Evolutionary conservation across 805 yeast genomes (phyloP), one percentile per base, ranked within the genome.

Genomic region (Kodamaea nitidulidarum): DNA sequence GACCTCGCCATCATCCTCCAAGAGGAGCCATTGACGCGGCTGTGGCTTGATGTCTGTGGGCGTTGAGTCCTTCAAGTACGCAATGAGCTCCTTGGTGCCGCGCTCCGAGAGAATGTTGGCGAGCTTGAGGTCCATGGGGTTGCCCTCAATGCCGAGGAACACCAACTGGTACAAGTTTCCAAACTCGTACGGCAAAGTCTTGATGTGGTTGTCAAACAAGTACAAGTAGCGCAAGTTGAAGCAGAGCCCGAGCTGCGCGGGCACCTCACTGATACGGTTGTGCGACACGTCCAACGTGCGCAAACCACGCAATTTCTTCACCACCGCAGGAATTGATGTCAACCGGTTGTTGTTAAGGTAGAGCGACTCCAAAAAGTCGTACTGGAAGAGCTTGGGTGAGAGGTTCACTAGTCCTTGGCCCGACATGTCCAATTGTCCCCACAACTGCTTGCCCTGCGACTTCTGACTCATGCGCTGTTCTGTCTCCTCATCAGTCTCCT

Each of bases 361-460:
- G 39, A 93, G 69, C 45, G 91, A 82, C 55, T 91, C 93, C 52
- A 93, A 73, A 52, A 93, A 93, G 44, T 76, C 75, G 61, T 88
- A 93, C 33, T 80, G 77, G 70, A 88, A 88, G 33, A 93, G 62
- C 50, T 80, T 80, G 15, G 83, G 76, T n/a, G 87, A 76, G 21
- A 91, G 49, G 41, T 77, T 74, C 45, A 78, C 68, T 38, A 93
- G 70, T 24, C 91, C 86, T 61, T 93, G 95, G 43, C 96, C 96
- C 47, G 95, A 80, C 48, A 91, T 69, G 65, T 93, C 99, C 48
- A 93, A 68, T 4, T 90, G 91, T 39, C 95, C 84, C 99, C 99
- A 93, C 55, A 85, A 74, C 64, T 90, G 97, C 43, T 81, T 82
- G 26, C 84, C 79, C 54, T 72, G 70, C 18, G 78, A 74, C 45